Evolutionary conservation across 768 basidiomycete species (phyloP).

Genomic region (Phlebiopsis flavidoalba): DNA sequence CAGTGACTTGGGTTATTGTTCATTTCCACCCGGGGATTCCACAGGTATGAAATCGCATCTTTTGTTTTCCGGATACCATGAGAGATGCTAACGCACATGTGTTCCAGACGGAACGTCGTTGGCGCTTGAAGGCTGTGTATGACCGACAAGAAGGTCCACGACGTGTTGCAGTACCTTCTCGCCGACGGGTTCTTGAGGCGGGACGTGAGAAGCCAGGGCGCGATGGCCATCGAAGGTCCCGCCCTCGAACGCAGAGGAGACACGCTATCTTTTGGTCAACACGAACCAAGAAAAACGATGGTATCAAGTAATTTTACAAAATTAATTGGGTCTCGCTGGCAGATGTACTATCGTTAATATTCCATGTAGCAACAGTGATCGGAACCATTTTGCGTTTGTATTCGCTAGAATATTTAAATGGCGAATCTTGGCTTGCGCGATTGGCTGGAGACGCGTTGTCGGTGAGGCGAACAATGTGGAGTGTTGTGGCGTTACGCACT

Average conservation of each 20-base stretch:
- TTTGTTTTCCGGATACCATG: neutral
- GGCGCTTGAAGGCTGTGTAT: slow-evolving; percentile 67
- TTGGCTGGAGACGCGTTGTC: neutral
- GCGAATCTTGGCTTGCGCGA: neutral
- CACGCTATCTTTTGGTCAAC: slow-evolving; percentile 50
- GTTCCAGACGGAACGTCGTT: slow-evolving; percentile 59
- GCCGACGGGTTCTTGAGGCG: slow-evolving; percentile 46
- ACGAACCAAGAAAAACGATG: slow-evolving; percentile 49
- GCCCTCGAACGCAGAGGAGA: slow-evolving; percentile 50
- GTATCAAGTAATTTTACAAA: slow-evolving; percentile 43
- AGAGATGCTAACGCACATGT: neutral
- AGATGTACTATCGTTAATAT: neutral
- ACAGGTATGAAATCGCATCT: slow-evolving; percentile 43
- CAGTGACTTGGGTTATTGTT: slow-evolving; percentile 61
- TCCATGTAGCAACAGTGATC: neutral
- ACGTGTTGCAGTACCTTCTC: slow-evolving; percentile 49
- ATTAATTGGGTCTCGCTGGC: neutral
- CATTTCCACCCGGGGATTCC: slow-evolving; percentile 70
- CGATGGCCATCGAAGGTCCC: slow-evolving; percentile 24
- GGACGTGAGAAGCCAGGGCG: slow-evolving; percentile 20
- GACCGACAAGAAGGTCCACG: slow-evolving; percentile 70
- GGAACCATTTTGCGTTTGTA: neutral
- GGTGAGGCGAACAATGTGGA: too few relatives aligned
- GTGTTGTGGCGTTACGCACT: too few relatives aligned
- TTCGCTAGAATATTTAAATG: neutral